phyloP scores from a whole-genome alignment of 148 eudicot genomes.

The Polygonum aviculare region DNA sequence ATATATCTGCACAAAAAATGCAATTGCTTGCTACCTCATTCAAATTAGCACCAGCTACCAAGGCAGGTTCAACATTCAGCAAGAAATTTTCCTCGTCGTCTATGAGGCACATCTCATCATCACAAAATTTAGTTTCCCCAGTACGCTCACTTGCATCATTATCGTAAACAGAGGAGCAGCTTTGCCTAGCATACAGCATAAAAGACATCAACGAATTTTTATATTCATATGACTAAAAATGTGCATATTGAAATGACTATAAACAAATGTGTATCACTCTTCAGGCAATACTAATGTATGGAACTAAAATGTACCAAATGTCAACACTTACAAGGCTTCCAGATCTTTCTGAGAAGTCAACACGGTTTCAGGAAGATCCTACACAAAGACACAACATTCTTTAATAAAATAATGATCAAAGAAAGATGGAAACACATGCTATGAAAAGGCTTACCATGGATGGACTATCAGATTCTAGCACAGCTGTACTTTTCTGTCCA shows the following conservation, averaged over 20 bases:
- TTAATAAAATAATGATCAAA: background rate
- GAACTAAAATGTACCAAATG: background rate
- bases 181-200: conserved; percentile 16
- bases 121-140: conserved; percentile 19
- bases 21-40: background rate
- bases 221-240: conserved; percentile 13
- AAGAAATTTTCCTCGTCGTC: conserved; percentile 31
- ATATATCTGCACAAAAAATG: background rate
- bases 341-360: conserved; percentile 12
- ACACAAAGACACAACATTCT: conserved; percentile 1
- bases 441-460: conserved; percentile 19
- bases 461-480: conserved; percentile 15
- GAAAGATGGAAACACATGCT: background rate
- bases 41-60: background rate
- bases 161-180: conserved; percentile 20
- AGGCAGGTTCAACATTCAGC: background rate
- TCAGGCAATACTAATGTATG: background rate
- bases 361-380: conserved; percentile 20
- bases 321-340: conserved; percentile 27
- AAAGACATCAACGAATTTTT: conserved; percentile 24
- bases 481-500: conserved; percentile 16
- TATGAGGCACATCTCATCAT: conserved; percentile 41
- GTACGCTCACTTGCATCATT: conserved; percentile 11
- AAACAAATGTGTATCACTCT: background rate
- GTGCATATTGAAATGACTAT: conserved; percentile 11